Base-by-base conservation (phyloP, 495 filamentous ascomycete genomes). In the Endocarpon pusillum region DNA sequence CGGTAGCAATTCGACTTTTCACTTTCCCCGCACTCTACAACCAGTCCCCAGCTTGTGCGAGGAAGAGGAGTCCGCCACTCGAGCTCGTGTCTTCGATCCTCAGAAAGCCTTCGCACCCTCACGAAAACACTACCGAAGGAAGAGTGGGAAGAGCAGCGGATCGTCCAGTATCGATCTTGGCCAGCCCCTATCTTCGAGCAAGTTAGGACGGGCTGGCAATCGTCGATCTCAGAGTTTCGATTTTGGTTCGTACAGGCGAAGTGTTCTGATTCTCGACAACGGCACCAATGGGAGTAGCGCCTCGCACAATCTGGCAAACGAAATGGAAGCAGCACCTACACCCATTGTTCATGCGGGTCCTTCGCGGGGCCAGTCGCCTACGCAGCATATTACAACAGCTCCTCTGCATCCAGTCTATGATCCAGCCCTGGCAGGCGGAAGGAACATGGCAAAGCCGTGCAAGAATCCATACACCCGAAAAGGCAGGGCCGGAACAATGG, bases 311-410 rank as follows among this genome's bases (percentile, higher is more conserved):
- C n/a, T 7, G 66, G 69, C 35, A 52, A 74, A 42, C 63, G 28
- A 71, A 36, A 69, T 76, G 50, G 83, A 93, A 45, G 81, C 86
- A 37, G 89, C 89, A 19, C 87, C 86, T 9, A 85, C 77, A 15
- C 89, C 89, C 16, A 89, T 74, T 25, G 59, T 97, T 32, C 85
- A 84, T 14, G 77, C 63, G 27, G 87, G 86, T 9, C 84, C 86
- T 33, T 67, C 81, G 17, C 58, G 57, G 33, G n/a, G n/a, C n/a
- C n/a, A n/a, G n/a, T n/a, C n/a, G n/a, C n/a, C n/a, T 34, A 19
- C 26, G 29, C 12, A 37, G 33, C 29, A 39, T 43, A 16, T 37
- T 36, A 7, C 40, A 42, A 26, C 47, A 42, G 12, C 36, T 37
- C n/a, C 42, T 44, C 14, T 31, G 17, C 26, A 9, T 16, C 26